phyloP scores from a whole-genome alignment of 805 yeast species.

The Schwanniomyces occidentalis region DNA sequence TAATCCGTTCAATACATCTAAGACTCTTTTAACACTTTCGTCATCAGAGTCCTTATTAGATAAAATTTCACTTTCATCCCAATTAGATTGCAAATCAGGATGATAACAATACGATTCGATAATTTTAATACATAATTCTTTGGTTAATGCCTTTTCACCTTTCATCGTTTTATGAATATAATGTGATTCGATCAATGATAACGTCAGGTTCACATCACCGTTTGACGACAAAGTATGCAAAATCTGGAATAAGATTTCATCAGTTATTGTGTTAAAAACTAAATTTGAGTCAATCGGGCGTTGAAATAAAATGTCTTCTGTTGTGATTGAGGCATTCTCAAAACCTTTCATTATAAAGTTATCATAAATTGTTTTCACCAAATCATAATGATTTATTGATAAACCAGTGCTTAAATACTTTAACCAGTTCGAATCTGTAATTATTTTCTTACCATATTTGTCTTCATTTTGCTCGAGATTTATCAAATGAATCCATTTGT shows the following conservation, averaged over 20 bases:
- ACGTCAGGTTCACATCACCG: slow-evolving; percentile 40
- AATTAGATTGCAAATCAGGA: slow-evolving; percentile 6
- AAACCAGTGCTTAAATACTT: slow-evolving; percentile 24
- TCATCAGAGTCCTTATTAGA: slow-evolving; percentile 16
- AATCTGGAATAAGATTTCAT: slow-evolving; percentile 22
- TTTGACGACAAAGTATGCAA: slow-evolving; percentile 31
- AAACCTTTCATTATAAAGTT: slow-evolving; percentile 30
- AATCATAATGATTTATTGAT: slow-evolving; percentile 21
- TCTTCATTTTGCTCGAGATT: slow-evolving; percentile 6
- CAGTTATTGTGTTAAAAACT: slow-evolving; percentile 20
- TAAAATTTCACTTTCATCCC: slow-evolving; percentile 8
- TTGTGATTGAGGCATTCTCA: slow-evolving; percentile 16
- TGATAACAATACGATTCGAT: slow-evolving; percentile 37
- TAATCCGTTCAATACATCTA: slow-evolving; percentile 34
- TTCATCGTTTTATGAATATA: slow-evolving; percentile 29
- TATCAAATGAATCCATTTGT: slow-evolving; percentile 12
- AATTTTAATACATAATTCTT: slow-evolving; percentile 31
- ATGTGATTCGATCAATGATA: slow-evolving; percentile 36
- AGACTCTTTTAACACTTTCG: slow-evolving; percentile 25
- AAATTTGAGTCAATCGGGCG: background rate
- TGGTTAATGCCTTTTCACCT: slow-evolving; percentile 35
- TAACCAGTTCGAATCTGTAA: slow-evolving; percentile 20
- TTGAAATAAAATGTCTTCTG: slow-evolving; percentile 26
- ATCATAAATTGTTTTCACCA: slow-evolving; percentile 29
- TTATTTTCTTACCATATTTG: background rate